Evolutionary conservation across 768 basidiomycete species (phyloP).

Genomic region (Lactarius tabidus): DNA sequence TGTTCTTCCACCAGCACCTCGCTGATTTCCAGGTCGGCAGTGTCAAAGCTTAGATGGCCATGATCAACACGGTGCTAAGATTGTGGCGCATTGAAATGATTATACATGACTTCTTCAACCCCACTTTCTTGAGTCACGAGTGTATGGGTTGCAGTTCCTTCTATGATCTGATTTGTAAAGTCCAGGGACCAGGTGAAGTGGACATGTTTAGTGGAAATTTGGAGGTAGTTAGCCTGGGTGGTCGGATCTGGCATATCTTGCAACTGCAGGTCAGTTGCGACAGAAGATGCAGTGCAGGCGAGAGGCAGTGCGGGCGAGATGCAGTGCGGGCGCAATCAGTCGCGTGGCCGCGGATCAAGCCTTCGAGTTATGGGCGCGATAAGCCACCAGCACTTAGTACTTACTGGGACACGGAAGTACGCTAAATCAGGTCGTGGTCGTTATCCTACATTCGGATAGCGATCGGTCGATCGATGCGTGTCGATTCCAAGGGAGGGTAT

Average conservation of each 20-base stretch:
- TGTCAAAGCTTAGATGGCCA: slow-evolving; percentile 57
- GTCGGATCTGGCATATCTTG: slow-evolving; percentile 53
- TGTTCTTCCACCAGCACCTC: slow-evolving; percentile 51
- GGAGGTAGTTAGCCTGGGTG: slow-evolving; percentile 74
- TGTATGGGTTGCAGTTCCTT: slow-evolving; percentile 62
- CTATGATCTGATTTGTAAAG: slow-evolving; percentile 56
- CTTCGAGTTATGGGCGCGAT: not conserved
- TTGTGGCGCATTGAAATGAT: slow-evolving; percentile 26
- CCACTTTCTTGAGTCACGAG: slow-evolving; percentile 51
- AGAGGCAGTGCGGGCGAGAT: no score
- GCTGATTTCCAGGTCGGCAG: slow-evolving; percentile 59
- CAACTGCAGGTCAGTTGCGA: not conserved
- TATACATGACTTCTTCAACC: slow-evolving; percentile 57
- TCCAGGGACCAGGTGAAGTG: slow-evolving; percentile 77
- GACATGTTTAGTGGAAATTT: slow-evolving; percentile 63
- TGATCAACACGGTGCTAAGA: not conserved
- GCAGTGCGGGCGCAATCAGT: not conserved
- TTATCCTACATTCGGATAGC: not conserved
- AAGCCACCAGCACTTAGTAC: not conserved
- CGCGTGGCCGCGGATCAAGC: not conserved
- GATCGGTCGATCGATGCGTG: not conserved
- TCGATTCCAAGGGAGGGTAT: not conserved
- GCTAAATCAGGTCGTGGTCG: not conserved
- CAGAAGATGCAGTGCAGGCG: no score
- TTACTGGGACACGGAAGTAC: not conserved